These are phyloP conservation scores for Aspergillus texensis DNA, from an alignment of 2,329 filamentous ascomycete genomes.

Conservation along the genomic window DNA sequence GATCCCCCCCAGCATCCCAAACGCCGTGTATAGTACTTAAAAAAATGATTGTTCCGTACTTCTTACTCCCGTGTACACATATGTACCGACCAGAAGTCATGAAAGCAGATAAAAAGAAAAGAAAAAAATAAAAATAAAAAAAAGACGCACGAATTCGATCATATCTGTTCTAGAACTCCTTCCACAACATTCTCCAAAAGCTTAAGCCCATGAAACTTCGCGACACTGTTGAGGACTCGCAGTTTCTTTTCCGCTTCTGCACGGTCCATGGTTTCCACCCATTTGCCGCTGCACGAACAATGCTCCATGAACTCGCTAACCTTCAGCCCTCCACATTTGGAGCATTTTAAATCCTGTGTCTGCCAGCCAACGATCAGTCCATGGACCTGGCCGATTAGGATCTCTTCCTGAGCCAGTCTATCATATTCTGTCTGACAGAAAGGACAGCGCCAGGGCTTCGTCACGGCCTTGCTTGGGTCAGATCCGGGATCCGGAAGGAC, in stretches of 20 bases:
- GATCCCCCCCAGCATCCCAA: background rate
- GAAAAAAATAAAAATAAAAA: background rate
- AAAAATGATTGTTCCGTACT: background rate
- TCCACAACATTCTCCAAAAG: slow-evolving; percentile 79
- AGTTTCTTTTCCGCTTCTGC: slow-evolving; percentile 68
- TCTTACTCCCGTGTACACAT: background rate
- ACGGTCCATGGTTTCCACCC: slow-evolving; percentile 71
- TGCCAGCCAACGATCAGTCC: slow-evolving; percentile 76
- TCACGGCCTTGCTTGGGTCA: slow-evolving; percentile 32
- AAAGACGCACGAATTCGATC: slow-evolving; percentile 12
- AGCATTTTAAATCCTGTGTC: slow-evolving; percentile 88
- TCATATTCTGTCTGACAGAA: slow-evolving; percentile 78
- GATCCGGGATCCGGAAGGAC: slow-evolving; percentile 61
- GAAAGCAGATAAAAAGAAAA: background rate
- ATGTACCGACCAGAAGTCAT: background rate
- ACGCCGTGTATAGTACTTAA: background rate
- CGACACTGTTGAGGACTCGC: slow-evolving; percentile 72
- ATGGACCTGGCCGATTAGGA: slow-evolving; percentile 75
- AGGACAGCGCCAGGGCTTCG: slow-evolving; percentile 70
- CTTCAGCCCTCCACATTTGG: slow-evolving; percentile 66
- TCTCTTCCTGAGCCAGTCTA: slow-evolving; percentile 80
- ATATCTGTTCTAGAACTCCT: slow-evolving; percentile 58
- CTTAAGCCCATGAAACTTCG: slow-evolving; percentile 74
- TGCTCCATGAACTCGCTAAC: slow-evolving; percentile 96
- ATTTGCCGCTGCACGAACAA: slow-evolving; percentile 87